Percentiles rank a stretch among this genome's conserved stretches.
Evolutionary conservation across 2,329 filamentous ascomycete genomes (phyloP).

Genomic region (Lecanoromycetidae sp.): DNA sequence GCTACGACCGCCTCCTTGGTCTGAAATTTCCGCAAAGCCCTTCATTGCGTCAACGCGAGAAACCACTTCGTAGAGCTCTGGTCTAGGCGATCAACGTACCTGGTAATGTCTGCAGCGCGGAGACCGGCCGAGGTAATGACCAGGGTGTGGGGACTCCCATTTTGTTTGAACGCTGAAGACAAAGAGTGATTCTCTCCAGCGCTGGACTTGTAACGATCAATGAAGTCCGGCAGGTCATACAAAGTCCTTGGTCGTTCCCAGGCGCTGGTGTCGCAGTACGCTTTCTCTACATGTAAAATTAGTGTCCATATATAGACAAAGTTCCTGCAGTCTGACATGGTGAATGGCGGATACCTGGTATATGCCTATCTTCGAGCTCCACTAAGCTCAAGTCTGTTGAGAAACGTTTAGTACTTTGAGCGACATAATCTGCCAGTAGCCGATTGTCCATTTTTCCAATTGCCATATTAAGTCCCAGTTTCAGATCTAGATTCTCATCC

Average conservation of each 20-base stretch:
- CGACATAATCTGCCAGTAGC: conserved; percentile 74
- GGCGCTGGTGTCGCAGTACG: conserved; percentile 67
- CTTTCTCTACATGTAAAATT: conserved; percentile 42
- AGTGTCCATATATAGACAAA: neutral
- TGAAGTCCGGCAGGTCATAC: conserved; percentile 63
- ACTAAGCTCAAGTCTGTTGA: conserved; percentile 69
- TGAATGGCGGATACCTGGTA: conserved; percentile 50
- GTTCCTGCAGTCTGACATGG: neutral
- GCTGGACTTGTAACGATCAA: conserved; percentile 49
- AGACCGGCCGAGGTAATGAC: conserved; percentile 77
- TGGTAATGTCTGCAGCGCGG: conserved; percentile 71
- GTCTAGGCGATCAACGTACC: conserved; percentile 34
- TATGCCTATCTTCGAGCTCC: conserved; percentile 69
- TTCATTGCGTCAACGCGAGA: conserved; percentile 28
- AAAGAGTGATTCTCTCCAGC: conserved; percentile 44
- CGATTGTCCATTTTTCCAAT: conserved; percentile 66
- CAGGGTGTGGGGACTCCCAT: conserved; percentile 70
- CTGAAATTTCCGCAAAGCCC: conserved; percentile 65
- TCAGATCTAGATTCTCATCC: conserved; percentile 20
- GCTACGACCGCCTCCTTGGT: conserved; percentile 65
- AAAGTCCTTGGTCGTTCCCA: conserved; percentile 56
- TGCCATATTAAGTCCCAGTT: conserved; percentile 3
- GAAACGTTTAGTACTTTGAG: conserved; percentile 64
- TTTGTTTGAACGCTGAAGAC: conserved; percentile 52
- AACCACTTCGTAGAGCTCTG: too few relatives aligned